Percentiles rank a stretch among this genome's conserved stretches.
phyloP scores from a whole-genome alignment of 2,329 filamentous ascomycete species.

The Aspergillus sp. region DNA sequence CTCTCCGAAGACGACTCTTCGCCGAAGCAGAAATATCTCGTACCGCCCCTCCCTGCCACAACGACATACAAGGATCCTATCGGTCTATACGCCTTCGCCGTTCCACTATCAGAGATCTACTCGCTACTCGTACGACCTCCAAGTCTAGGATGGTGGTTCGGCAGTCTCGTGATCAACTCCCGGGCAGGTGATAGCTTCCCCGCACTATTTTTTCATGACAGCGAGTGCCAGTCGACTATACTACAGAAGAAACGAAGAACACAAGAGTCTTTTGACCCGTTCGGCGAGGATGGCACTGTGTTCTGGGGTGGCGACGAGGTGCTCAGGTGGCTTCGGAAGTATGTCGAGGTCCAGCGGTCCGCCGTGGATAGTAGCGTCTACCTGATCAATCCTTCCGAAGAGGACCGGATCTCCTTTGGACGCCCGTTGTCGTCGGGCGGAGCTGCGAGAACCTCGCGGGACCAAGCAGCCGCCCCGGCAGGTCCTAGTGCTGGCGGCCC shows the following conservation, averaged over 20 bases:
- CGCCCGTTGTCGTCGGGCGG: constrained; percentile 40
- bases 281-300: constrained; percentile 73
- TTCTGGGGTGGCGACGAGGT: constrained; percentile 99
- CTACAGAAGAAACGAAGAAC: constrained; percentile 85
- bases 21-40: constrained; percentile 82
- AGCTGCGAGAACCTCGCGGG: constrained; percentile 37
- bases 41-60: constrained; percentile 84
- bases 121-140: constrained; percentile 86
- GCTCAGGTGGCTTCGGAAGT: constrained; percentile 81
- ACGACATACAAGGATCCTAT: constrained; percentile 68
- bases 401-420: constrained; percentile 81
- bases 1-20: constrained; percentile 76
- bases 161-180: constrained; percentile 90
- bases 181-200: constrained; percentile 89
- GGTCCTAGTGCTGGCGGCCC: constrained; percentile 28
- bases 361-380: constrained; percentile 87
- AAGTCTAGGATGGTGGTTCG: constrained; percentile 97
- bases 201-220: constrained; percentile 95
- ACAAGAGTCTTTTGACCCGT: constrained; percentile 84
- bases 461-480: constrained; percentile 31
- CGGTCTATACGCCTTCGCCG: constrained; percentile 84
- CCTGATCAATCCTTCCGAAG: constrained; percentile 78
- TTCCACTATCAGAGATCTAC: constrained; percentile 87
- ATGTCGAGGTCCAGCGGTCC: constrained; percentile 78
- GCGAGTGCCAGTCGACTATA: constrained; percentile 93